phyloP scores from a whole-genome alignment of 768 basidiomycete genomes.

The Jaapia argillacea region DNA sequence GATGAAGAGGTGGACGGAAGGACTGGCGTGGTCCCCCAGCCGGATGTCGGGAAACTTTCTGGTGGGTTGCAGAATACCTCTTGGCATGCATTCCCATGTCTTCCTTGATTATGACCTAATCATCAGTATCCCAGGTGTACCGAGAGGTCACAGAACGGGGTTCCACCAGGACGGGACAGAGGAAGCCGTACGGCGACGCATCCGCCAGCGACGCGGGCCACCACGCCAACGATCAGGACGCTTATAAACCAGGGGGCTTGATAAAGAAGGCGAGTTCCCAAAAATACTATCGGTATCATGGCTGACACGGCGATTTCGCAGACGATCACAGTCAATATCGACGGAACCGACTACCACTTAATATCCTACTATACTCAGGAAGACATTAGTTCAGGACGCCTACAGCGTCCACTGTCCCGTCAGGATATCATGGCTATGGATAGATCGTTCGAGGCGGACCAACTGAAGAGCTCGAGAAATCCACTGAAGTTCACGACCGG shows the following conservation, averaged over 20 bases:
- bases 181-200: conserved; percentile 7
- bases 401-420: conserved; percentile 60
- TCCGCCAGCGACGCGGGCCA: conserved; percentile 9
- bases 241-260: conserved; percentile 38
- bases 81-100: background rate
- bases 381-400: conserved; percentile 59
- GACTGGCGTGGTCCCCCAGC: conserved; percentile 73
- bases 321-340: conserved; percentile 81
- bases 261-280: conserved; percentile 60
- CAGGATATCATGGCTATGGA: conserved; percentile 63
- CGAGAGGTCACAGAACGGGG: conserved; percentile 69
- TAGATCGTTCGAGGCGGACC: conserved; percentile 71
- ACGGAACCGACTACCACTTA: conserved; percentile 72
- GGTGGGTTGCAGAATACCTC: conserved; percentile 28
- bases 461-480: conserved; percentile 72
- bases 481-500: conserved; percentile 74
- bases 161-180: conserved; percentile 9
- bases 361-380: conserved; percentile 79
- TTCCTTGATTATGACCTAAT: no score
- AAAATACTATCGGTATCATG: background rate
- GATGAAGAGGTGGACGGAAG: conserved; percentile 82
- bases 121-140: conserved; percentile 54
- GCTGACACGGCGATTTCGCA: conserved; percentile 18
- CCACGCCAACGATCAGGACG: conserved; percentile 8
- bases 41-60: conserved; percentile 81